Conservation (phyloP, 106 monocot genomes). For the Dioscorea dumetorum region DNA sequence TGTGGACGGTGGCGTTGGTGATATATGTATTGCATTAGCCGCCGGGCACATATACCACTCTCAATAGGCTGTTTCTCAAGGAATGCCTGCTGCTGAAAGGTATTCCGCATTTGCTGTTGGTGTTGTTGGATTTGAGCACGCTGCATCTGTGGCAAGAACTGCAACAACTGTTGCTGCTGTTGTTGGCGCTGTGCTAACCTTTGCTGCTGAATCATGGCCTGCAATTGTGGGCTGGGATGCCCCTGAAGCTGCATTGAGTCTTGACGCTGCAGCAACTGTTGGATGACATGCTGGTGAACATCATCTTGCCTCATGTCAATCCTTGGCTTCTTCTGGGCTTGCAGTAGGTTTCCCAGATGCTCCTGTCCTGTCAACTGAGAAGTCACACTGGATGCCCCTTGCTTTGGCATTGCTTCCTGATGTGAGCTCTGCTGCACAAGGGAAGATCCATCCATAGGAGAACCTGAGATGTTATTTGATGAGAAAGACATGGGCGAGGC, state of each 20-base stretch:
- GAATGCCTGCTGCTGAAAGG: constrained; percentile 39
- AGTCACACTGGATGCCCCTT: constrained; percentile 40
- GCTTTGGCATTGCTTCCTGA: constrained; percentile 55
- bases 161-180: constrained; percentile 69
- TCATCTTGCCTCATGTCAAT: constrained; percentile 61
- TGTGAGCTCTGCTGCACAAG: constrained; percentile 61
- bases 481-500: constrained; percentile 94
- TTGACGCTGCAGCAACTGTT: constrained; percentile 70
- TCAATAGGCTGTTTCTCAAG: constrained; percentile 40
- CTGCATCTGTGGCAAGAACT: constrained; percentile 67
- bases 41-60: constrained; percentile 63
- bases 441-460: constrained; percentile 61
- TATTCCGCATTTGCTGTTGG: constrained; percentile 44
- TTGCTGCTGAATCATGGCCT: constrained; percentile 75
- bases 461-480: constrained; percentile 71
- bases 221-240: constrained; percentile 64
- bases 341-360: constrained; percentile 18
- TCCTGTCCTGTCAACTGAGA: constrained; percentile 45
- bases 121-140: constrained; percentile 46
- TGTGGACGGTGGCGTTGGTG: constrained; percentile 73
- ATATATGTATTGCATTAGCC: constrained; percentile 93
- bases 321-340: constrained; percentile 60
- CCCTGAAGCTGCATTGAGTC: constrained; percentile 40
- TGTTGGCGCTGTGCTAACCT: constrained; percentile 40
- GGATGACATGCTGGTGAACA: constrained; percentile 58